phyloP scores from a whole-genome alignment of 306 rosid genomes.

The Cicer cuneatum region DNA sequence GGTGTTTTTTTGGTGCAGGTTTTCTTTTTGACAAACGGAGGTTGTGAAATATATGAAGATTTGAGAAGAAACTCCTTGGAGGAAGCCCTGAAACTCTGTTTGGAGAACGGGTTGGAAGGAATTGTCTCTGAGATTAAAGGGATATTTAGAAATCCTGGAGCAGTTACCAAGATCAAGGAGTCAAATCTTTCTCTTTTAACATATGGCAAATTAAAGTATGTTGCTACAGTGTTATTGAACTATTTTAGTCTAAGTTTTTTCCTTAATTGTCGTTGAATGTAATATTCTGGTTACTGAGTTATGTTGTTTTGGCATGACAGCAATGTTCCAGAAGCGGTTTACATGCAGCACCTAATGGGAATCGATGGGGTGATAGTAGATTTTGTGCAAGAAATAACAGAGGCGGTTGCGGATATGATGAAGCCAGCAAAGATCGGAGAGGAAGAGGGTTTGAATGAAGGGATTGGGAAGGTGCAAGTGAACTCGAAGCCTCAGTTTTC shows the following conservation, averaged over 20 bases:
- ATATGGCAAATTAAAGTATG: slow-evolving; percentile 85
- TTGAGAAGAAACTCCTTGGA: slow-evolving; percentile 88
- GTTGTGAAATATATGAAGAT: slow-evolving; percentile 70
- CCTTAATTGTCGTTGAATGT: neutral
- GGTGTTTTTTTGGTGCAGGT: slow-evolving; percentile 54
- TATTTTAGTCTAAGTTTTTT: neutral
- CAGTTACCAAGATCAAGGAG: slow-evolving; percentile 71
- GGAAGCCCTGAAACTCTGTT: slow-evolving; percentile 81
- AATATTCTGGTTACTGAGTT: neutral
- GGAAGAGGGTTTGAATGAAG: slow-evolving; percentile 56
- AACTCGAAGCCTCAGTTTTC: slow-evolving; percentile 76
- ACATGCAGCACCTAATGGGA: slow-evolving; percentile 93
- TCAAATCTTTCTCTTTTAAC: slow-evolving; percentile 79
- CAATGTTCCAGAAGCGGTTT: slow-evolving; percentile 87
- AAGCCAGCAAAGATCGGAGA: slow-evolving; percentile 51
- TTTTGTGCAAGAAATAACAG: slow-evolving; percentile 78
- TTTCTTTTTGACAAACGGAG: slow-evolving; percentile 91
- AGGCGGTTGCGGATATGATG: slow-evolving; percentile 64
- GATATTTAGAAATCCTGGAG: slow-evolving; percentile 75
- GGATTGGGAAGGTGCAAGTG: slow-evolving; percentile 44
- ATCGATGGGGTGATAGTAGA: slow-evolving; percentile 91
- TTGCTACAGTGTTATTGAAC: no score
- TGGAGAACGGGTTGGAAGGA: slow-evolving; percentile 86
- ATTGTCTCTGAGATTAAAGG: slow-evolving; percentile 87
- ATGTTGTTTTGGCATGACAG: slow-evolving; percentile 49